Conservation (phyloP, 2,329 filamentous ascomycete species). For the Alternaria infectoria region DNA sequence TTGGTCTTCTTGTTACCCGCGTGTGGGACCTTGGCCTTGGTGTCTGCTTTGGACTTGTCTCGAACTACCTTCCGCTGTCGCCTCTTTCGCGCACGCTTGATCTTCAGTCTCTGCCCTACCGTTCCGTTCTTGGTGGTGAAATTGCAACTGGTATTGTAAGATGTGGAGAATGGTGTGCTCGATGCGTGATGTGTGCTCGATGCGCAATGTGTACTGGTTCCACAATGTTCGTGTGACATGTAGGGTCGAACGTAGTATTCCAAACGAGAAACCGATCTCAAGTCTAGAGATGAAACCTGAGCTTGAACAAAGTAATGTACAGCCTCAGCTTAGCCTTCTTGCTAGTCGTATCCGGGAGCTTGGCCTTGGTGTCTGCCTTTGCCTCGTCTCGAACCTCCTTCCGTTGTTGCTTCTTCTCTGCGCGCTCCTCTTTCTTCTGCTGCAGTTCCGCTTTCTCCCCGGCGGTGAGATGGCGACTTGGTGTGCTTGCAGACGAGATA, state of each 20-base stretch:
- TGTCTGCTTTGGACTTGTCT: not conserved
- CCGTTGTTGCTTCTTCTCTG: not conserved
- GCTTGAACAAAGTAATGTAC: not conserved
- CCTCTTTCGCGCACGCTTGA: not conserved
- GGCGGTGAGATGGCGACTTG: not conserved
- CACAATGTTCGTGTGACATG: not conserved
- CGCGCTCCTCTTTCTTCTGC: not conserved
- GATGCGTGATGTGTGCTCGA: not conserved
- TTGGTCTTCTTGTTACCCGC: not conserved
- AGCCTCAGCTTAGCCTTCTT: not conserved
- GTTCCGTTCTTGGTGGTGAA: no score
- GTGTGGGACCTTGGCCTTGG: not conserved
- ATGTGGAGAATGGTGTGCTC: not conserved
- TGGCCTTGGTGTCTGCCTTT: not conserved
- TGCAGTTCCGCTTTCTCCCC: not conserved
- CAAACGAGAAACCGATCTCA: not conserved
- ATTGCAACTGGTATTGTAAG: not conserved
- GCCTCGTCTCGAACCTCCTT: not conserved
- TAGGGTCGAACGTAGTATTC: not conserved
- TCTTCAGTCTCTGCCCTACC: no score
- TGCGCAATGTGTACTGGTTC: not conserved
- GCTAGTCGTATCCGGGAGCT: not conserved
- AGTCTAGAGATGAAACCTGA: not conserved
- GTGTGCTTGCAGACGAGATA: not conserved
- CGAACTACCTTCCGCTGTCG: not conserved